These are phyloP conservation scores for Hymenoscyphus scutula DNA, from an alignment of 2,329 filamentous ascomycete genomes.

Conservation along the genomic window DNA sequence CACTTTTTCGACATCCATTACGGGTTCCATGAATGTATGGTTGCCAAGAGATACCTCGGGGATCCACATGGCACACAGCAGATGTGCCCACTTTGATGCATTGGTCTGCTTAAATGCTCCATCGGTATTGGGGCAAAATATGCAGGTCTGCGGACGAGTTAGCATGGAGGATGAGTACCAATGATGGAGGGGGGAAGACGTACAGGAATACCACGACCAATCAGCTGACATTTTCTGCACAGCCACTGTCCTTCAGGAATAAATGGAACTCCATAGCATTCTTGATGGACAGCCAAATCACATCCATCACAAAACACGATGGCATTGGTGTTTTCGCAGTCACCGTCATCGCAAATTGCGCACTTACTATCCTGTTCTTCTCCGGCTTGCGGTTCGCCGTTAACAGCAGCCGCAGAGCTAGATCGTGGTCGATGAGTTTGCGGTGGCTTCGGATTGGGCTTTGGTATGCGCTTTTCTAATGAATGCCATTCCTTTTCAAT, in stretches of 20 bases:
- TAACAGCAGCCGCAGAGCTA: slow-evolving; percentile 91
- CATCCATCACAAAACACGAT: slow-evolving; percentile 99
- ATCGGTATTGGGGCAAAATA: slow-evolving; percentile 97
- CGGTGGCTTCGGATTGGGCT: slow-evolving; percentile 92
- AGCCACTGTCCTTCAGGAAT: slow-evolving; percentile 99
- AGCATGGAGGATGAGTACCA: slow-evolving; percentile 11
- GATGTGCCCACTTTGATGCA: slow-evolving; percentile 92
- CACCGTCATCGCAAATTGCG: slow-evolving; percentile 97
- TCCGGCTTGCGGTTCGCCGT: slow-evolving; percentile 81
- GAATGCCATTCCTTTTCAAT: slow-evolving; percentile 99
- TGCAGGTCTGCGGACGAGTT: slow-evolving; percentile 65
- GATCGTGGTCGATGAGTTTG: slow-evolving; percentile 91
- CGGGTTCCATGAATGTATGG: slow-evolving; percentile 95
- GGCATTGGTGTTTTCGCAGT: slow-evolving; percentile 98
- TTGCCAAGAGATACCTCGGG: slow-evolving; percentile 95
- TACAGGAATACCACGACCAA: slow-evolving; percentile 84
- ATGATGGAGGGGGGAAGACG: slow-evolving; percentile 37
- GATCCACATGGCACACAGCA: slow-evolving; percentile 98
- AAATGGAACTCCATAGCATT: slow-evolving; percentile 98
- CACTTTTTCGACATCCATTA: slow-evolving; percentile 97
- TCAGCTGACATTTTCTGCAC: slow-evolving; percentile 93
- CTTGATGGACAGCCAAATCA: slow-evolving; percentile 95
- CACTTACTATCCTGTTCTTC: slow-evolving; percentile 98
- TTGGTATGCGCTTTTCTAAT: slow-evolving; percentile 92
- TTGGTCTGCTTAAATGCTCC: slow-evolving; percentile 98